Evolutionary conservation across 495 filamentous ascomycete species (phyloP), one percentile per base, ranked within the genome.

Genomic region (Monascus purpureus): DNA sequence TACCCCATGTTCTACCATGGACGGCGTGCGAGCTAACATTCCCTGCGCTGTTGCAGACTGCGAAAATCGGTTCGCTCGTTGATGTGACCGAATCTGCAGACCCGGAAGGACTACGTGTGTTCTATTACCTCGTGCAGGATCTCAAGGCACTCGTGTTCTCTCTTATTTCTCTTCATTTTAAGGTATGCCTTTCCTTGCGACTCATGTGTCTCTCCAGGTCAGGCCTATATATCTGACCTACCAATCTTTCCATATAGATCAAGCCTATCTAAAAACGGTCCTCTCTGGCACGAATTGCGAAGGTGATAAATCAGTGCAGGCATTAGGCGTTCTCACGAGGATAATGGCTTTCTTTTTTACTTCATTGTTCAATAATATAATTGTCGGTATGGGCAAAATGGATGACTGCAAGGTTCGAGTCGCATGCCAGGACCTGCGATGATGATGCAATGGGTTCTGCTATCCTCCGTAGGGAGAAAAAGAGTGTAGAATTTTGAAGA

Each of bases 111-210:
- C 71, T 99, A 9, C 73, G 92, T 8, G 92, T 99, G n/a, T 99
- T 99, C 55, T 96, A 99, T 65, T 99, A 99, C 49, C 80, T 99
- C 1, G 88, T 96, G 3, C 92, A 96, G 52, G 92, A 99, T 47
- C 64, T 99, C 29, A 96, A 96, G 61, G 90, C 90, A 9, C 72
- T 99, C 17, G 82, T 96, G 2, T 99, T 99, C 58, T 93, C 87
- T 18, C 63, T 99, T 18, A 96, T 95, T 41, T 81, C 82, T 8
- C 70, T 99, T 30, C 92, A 99, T 59, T 99, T 96, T 69, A 99
- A 96, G 75, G 80, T 80, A 64, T 28, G 48, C 8, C 17, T 14
- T 25, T 13, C 15, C 14, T 15, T 17, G 11, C 15, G 2, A 1
- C 18, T 13, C 11, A 6, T 24, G 17, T 23, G 14, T 13, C 32